Conservation (phyloP, 805 yeast genomes). For the Pichia ethanolica region DNA sequence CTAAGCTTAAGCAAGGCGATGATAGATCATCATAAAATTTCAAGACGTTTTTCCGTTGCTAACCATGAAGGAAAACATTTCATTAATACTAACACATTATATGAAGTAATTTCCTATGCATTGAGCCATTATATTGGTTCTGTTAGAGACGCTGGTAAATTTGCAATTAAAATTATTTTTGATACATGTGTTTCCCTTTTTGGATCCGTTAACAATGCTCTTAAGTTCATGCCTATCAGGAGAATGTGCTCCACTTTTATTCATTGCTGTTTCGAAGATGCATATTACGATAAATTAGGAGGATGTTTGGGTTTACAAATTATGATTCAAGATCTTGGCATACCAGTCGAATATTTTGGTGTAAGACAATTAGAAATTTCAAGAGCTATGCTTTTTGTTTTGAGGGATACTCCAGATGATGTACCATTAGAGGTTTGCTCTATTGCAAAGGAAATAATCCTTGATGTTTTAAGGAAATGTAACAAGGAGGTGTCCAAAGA, state of each 20-base stretch:
- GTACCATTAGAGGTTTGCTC: conserved; percentile 75
- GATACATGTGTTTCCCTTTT: conserved; percentile 57
- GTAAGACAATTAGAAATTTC: conserved; percentile 77
- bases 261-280: conserved; percentile 88
- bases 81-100: conserved; percentile 60
- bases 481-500: conserved; percentile 54
- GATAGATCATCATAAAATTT: conserved; percentile 57
- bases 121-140: conserved; percentile 66
- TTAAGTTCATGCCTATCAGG: conserved; percentile 68
- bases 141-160: conserved; percentile 65
- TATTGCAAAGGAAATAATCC: conserved; percentile 61
- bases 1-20: conserved; percentile 70
- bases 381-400: conserved; percentile 79
- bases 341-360: conserved; percentile 68
- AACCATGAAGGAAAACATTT: conserved; percentile 73
- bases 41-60: conserved; percentile 63
- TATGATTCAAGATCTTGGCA: conserved; percentile 56
- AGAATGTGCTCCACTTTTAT: conserved; percentile 73
- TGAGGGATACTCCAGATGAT: conserved; percentile 83
- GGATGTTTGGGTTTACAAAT: conserved; percentile 80
- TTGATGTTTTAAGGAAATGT: conserved; percentile 57
- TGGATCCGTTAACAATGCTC: conserved; percentile 57
- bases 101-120: conserved; percentile 72
- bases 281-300: conserved; percentile 78
- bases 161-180: conserved; percentile 56